Evolutionary conservation across 2,329 filamentous ascomycete genomes (phyloP), one percentile per base, ranked within the genome.

Genomic region (Trichophyton schoenleinii): DNA sequence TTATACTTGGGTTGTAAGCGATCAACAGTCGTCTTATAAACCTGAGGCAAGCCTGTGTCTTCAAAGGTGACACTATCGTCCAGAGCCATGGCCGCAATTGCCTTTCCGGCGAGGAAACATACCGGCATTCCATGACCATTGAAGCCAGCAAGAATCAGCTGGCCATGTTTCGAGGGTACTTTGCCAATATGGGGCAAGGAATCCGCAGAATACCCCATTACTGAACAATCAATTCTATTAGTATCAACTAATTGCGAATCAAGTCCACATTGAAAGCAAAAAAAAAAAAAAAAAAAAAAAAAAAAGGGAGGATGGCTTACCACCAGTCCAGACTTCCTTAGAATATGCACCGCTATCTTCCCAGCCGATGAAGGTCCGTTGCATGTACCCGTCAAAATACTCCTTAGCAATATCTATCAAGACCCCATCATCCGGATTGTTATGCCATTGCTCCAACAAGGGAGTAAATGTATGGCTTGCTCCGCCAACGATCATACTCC

Each of bases 51-150:
- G 4, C 66, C 67, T 4, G 69, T 73, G 6, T 65, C 66, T 9
- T 68, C 69, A 15, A 71, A 70, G 3, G 52, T 48, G 0, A 60
- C 46, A 2, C 62, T 68, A 9, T 59, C 68, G 3, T 67, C 65
- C 20, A 70, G 59, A 64, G 85, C 77, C 80, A 86, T 83, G 34
- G 74, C 71, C 1, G 78, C 80, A 62, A 87, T 66, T 0, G 80
- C 84, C 65, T 80, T 78, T 0, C 83, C 83, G 31, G 79, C 81
- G 68, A 83, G 80, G 73, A 83, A 81, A 60, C 82, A 83, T 36
- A 83, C 70, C 1, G 84, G 84, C 85, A 87, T 87, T 0, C 84
- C 83, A 69, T 87, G 83, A 0, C 85, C 85, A 64, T 85, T 84
- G 64, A 87, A 87, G 4, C 82, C 79, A 2, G 80, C 82, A 36